Conservation (phyloP, 768 basidiomycete genomes). For the Lepiota subincarnata region DNA sequence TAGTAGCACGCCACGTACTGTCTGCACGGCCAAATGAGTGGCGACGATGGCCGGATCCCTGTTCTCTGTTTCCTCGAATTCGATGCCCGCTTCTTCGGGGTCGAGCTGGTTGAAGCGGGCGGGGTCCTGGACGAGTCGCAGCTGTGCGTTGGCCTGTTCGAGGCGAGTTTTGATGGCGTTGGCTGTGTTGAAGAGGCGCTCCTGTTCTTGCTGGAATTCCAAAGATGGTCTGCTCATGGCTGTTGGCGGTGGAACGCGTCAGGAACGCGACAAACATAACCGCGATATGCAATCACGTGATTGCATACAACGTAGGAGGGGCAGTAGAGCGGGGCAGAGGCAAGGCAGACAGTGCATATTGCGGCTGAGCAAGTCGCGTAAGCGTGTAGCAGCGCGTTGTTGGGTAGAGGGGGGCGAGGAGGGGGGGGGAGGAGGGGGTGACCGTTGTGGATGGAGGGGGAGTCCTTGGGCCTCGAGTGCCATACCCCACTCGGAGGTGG, state of each 20-base stretch:
- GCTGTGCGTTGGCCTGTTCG: conserved; percentile 25
- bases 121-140: conserved; percentile 35
- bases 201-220: conserved; percentile 24
- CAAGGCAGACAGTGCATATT: too few species aligned
- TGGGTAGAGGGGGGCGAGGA: too few species aligned
- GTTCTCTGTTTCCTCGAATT: conserved; percentile 30
- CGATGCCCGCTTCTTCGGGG: conserved; percentile 29
- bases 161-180: conserved; percentile 28
- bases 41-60: conserved; percentile 56
- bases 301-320: too few species aligned
- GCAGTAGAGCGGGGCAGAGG: too few species aligned
- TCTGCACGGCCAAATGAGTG: conserved; percentile 55
- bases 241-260: not conserved
- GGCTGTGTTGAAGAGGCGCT: conserved; percentile 30
- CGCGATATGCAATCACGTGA: not conserved
- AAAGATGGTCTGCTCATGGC: conserved; percentile 8
- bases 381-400: too few species aligned
- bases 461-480: too few species aligned
- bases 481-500: too few species aligned
- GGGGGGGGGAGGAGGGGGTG: too few species aligned
- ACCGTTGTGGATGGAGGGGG: too few species aligned
- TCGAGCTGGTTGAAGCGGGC: conserved; percentile 34
- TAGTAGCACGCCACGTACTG: conserved; percentile 36
- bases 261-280: not conserved
- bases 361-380: too few species aligned